Evolutionary conservation across 1,139 yeast genomes (phyloP).

Genomic region (Saccharomyces hybrid): DNA sequence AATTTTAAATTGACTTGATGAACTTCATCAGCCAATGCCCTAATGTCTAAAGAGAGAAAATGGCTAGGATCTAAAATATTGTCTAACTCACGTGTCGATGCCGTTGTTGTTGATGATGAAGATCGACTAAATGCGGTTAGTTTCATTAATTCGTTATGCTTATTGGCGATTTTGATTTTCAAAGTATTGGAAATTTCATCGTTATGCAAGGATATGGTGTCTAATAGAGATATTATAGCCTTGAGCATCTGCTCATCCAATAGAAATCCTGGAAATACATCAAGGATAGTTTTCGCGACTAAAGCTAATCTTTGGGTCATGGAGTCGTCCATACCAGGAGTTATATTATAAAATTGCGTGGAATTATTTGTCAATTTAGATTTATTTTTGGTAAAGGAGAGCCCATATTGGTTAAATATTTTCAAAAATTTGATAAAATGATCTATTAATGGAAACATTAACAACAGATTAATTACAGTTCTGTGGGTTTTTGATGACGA

Average conservation of each 20-base stretch:
- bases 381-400: constrained; percentile 31
- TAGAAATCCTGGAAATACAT: constrained; percentile 47
- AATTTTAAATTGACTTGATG: constrained; percentile 52
- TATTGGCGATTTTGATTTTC: constrained; percentile 37
- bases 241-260: constrained; percentile 43
- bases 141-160: constrained; percentile 38
- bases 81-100: not conserved
- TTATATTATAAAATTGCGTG: constrained; percentile 22
- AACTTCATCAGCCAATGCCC: constrained; percentile 48
- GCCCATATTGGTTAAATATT: constrained; percentile 40
- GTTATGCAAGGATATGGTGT: constrained; percentile 40
- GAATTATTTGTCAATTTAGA: constrained; percentile 16
- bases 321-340: constrained; percentile 31
- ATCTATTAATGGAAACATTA: constrained; percentile 60
- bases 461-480: constrained; percentile 38
- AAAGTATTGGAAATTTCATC: constrained; percentile 40
- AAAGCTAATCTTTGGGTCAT: constrained; percentile 41
- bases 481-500: constrained; percentile 26
- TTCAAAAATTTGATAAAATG: constrained; percentile 48
- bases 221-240: constrained; percentile 38
- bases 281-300: constrained; percentile 41
- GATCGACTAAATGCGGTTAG: constrained; percentile 25
- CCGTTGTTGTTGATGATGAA: constrained; percentile 4
- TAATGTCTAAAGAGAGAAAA: constrained; percentile 41
- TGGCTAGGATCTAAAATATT: not conserved